Evolutionary conservation across 78 protist species (phyloP), one percentile per base, ranked within the genome.

Genomic region (Polysphondylium violaceum): DNA sequence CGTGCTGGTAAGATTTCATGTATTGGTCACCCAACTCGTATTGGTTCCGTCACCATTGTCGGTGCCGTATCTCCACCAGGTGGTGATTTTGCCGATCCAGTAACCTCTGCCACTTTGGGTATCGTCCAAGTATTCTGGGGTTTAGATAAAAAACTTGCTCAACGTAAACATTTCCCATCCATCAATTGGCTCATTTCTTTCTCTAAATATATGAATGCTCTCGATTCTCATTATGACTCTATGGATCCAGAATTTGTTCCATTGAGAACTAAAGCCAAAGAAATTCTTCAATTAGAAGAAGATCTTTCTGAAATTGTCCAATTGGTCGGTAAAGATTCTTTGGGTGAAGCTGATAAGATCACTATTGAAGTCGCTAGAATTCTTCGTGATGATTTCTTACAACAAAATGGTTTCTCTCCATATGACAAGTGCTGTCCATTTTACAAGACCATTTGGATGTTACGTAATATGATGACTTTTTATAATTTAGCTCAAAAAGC

Each of bases 11-110:
- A 71, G 40, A 98, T 93, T 7, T 9, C 35, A 40, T 97, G 99
- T 95, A 79, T 98, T 17, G 99, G 99, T 60, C 44, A 73, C 63
- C 99, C 99, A 27, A 9, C 53, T 65, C 97, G 99, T 40, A 65
- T 60, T 29, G 99, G 99, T 71, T 94, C 99, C 17, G 99, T 99
- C 65, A 92, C 99, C 4, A 97, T 99, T 47, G 99, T 99, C 56
- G 99, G 99, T 7, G 99, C 99, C 73, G 99, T 99, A 53, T 98
- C 99, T 7, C 99, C 99, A 4, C 99, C 99, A 27, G 99, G 99
- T 9, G 99, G 99, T 77, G 99, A 99, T 92, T 98, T 99, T 87
- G 87, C 99, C 0, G 99, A 99, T 73, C 99, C 99, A 33, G 99
- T 99, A 11, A 97, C 99, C 38, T 41, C 98, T 4, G 96, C 99